Conservation (phyloP, 345 rosid species). For the Arabidopsis arenosa region DNA sequence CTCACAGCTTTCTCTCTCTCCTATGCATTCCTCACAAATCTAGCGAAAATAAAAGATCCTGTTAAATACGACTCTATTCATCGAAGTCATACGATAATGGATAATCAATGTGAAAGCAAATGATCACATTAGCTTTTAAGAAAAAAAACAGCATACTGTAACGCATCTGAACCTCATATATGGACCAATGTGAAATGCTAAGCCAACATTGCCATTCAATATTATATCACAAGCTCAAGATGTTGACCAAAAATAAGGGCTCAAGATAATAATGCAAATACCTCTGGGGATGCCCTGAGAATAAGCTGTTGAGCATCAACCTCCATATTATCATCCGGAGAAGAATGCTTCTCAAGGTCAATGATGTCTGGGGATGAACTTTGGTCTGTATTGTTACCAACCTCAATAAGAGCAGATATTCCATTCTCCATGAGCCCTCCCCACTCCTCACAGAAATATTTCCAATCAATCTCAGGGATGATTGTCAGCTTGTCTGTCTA, state of each 20-base stretch:
- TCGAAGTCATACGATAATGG: slow-evolving; percentile 8
- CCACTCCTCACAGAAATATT: slow-evolving; percentile 95
- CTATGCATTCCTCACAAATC: slow-evolving; percentile 91
- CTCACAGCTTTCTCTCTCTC: slow-evolving; percentile 92
- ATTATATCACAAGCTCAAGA: slow-evolving; percentile 10
- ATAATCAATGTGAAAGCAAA: slow-evolving; percentile 23
- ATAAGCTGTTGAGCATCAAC: slow-evolving; percentile 54
- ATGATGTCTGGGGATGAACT: slow-evolving; percentile 47
- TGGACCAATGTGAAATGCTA: slow-evolving; percentile 5
- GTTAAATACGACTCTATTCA: slow-evolving; percentile 10
- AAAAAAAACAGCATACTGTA: neutral
- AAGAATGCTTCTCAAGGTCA: slow-evolving; percentile 53
- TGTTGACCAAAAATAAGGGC: slow-evolving; percentile 15
- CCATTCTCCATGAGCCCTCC: slow-evolving; percentile 73
- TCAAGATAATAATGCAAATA: slow-evolving; percentile 44
- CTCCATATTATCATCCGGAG: slow-evolving; percentile 64
- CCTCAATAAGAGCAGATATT: slow-evolving; percentile 72
- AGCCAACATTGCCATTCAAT: slow-evolving; percentile 23
- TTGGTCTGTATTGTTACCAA: slow-evolving; percentile 42
- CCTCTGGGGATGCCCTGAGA: slow-evolving; percentile 80
- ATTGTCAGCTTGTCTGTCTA: slow-evolving; percentile 90
- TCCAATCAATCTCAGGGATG: slow-evolving; percentile 88
- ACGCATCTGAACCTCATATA: slow-evolving; percentile 16
- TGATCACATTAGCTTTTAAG: slow-evolving; percentile 13
- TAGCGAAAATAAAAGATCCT: slow-evolving; percentile 41